Percentiles rank a stretch among this genome's conserved stretches.
phyloP scores from a whole-genome alignment of 805 yeast genomes.

The Metschnikowia cerradonensis region DNA sequence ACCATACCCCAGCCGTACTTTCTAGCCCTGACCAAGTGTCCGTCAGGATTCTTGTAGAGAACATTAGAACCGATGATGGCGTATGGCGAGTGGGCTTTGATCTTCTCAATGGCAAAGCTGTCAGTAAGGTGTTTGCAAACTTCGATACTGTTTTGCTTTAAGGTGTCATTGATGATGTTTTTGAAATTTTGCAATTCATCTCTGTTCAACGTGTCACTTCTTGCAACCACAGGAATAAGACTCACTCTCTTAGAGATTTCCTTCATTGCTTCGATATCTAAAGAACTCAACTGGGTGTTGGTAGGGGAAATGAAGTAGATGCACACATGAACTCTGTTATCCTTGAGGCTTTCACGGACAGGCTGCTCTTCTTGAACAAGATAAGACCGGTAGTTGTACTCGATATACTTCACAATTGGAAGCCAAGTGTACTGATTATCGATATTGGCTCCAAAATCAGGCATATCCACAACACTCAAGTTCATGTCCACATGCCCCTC shows the following conservation, averaged over 20 bases:
- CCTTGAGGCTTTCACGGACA: slow-evolving; percentile 33
- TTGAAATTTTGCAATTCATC: slow-evolving; percentile 55
- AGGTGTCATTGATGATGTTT: slow-evolving; percentile 46
- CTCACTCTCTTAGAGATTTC: slow-evolving; percentile 69
- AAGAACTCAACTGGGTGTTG: slow-evolving; percentile 46
- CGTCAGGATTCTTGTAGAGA: slow-evolving; percentile 15
- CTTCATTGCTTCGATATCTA: slow-evolving; percentile 72
- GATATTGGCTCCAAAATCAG: slow-evolving; percentile 67
- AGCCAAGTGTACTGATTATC: slow-evolving; percentile 45
- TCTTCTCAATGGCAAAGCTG: slow-evolving; percentile 26
- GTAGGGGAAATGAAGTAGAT: slow-evolving; percentile 76
- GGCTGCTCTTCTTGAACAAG: slow-evolving; percentile 62
- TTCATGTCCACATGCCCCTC: slow-evolving; percentile 59
- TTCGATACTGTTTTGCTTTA: slow-evolving; percentile 49
- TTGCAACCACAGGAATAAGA: slow-evolving; percentile 76
- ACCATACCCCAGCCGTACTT: slow-evolving; percentile 80
- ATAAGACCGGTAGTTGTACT: slow-evolving; percentile 68
- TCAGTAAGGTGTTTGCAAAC: slow-evolving; percentile 30
- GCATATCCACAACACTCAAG: slow-evolving; percentile 66
- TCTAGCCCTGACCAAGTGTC: slow-evolving; percentile 51
- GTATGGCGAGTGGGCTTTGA: slow-evolving; percentile 55
- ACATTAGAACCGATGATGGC: slow-evolving; percentile 67
- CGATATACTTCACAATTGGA: slow-evolving; percentile 62
- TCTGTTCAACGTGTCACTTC: slow-evolving; percentile 69
- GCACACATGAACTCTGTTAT: slow-evolving; percentile 79